Evolutionary conservation across 2,329 filamentous ascomycete genomes (phyloP), one percentile per base, ranked within the genome.

Genomic region (Aciculosporium take): DNA sequence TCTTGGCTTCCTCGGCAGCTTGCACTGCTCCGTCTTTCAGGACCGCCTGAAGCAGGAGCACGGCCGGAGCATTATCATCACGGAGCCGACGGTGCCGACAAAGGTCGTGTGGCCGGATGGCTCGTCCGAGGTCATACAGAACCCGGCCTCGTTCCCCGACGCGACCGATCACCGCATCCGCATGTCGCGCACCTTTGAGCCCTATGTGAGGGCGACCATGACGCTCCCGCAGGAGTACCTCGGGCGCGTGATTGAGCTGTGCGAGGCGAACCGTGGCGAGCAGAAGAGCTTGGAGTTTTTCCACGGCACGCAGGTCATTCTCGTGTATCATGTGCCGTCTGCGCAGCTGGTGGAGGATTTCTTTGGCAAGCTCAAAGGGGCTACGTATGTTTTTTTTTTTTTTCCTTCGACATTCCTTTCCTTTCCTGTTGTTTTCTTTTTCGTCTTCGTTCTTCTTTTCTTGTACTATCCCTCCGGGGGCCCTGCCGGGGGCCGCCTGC

Each of bases 11-110:
- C 65, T 98, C 3, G 91, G 91, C n/a, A 96, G 88, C 10, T 67
- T 98, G 37, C 91, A 98, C 60, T 96, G 91, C 64, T 96, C 88
- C n/a, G 91, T 98, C 4, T 98, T 98, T 53, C 88, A 98, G 62
- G 91, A 98, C 60, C 83, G 91, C 1, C 65, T 98, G 40, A 79
- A 86, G 33, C 87, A 95, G 61, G 91, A 98, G 60, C 88, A 98
- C 54, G 91, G 89, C 5, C 83, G 84, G 3, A 91, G 79, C 54
- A 87, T 98, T 56, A 95, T 98, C 61, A 91, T 98, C 57, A 98
- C 91, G 0, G 89, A 94, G 29, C 91, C 91, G 0, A 89, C 85
- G 0, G 91, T 98, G 10, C 88, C 91, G 3, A 93, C 89, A 53
- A 93, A 88, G 58, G 73, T 96, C 7, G 60, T 84, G 8, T 91